phyloP scores from a whole-genome alignment of 2,329 filamentous ascomycete genomes.

The Coniochaeta sp. region DNA sequence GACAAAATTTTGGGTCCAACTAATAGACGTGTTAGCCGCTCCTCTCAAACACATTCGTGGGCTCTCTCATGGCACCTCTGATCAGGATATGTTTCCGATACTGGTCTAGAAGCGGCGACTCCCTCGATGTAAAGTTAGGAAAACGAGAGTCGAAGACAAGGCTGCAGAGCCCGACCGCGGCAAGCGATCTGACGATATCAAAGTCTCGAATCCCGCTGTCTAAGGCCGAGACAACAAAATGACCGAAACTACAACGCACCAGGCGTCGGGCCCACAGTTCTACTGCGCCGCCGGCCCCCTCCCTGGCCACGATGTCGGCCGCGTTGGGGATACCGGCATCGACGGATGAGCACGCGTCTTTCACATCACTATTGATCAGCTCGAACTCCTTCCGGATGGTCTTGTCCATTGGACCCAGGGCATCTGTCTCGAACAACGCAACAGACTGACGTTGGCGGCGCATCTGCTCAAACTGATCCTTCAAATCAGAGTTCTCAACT shows the following conservation, averaged over 20 bases:
- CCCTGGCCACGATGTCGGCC: not conserved
- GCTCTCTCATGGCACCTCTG: not conserved
- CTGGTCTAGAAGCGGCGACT: conserved; percentile 7
- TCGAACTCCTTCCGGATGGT: not conserved
- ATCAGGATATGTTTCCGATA: conserved; percentile 6
- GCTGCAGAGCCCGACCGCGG: not conserved
- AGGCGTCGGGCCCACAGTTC: conserved; percentile 1
- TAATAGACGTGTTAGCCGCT: not conserved
- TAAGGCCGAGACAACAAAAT: not conserved
- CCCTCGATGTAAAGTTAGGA: conserved; percentile 3
- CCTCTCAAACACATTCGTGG: not conserved
- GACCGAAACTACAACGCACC: not conserved
- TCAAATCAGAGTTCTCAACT: conserved; percentile 1
- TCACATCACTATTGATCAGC: not conserved
- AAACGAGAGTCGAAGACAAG: conserved; percentile 6
- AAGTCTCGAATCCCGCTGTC: not conserved
- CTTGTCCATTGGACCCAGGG: not conserved
- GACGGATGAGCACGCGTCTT: not conserved
- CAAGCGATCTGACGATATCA: conserved; percentile 4
- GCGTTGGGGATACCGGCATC: conserved; percentile 1
- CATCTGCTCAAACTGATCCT: not conserved
- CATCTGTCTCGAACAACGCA: not conserved
- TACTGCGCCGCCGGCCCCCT: not conserved
- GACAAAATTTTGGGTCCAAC: not conserved
- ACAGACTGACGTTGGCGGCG: not conserved